Base-by-base conservation (phyloP, 768 basidiomycete species). In the Podaxis pistillaris region DNA sequence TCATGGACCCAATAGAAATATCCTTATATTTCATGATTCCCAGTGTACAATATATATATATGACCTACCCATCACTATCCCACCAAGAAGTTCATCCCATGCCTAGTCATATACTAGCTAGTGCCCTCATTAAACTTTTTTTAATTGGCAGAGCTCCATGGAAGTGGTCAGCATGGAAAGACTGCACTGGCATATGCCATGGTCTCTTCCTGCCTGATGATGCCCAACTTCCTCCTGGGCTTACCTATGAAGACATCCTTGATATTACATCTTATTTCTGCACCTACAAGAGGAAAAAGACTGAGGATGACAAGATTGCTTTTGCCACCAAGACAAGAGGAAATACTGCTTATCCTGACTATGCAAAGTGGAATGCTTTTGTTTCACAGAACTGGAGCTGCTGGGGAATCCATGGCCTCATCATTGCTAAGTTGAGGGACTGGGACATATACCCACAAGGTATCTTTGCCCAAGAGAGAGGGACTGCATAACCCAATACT, bases 181-280 rank as follows among this genome's bases (percentile, higher is more conserved):
- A 64, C 12, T 8, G 54, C 0, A 69, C 69, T 8, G 65, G 68
- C 5, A 40, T 69, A 24, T 3, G 9, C 30, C 24, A 58, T 37
- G 68, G 68, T 4, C 40, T 69, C 9, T 68, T 71, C 17, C 65
- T 4, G 2, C 4, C 9, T n/a, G 41, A 44, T 17, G 41, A 44
- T 6, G 17, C 13, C 9, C 13, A 44, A 12, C 15, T 44, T 5
- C 41, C 41, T 15, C 41, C 41, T 44, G 41, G 41, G 17, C 7
- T 44, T 44, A 44, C 41, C 12, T 6, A 4, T 0, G 3, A 44
- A 44, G 41, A 44, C n/a, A n/a, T 13, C 6, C 5, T 13, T n/a
- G 49, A 68, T 24, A 55, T 73, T 24, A 17, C 36, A 0, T 60
- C 66, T 0, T 72, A 67, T 47, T 68, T 71, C 44, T 5, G 36